Evolutionary conservation across 306 rosid genomes (phyloP), one percentile per base, ranked within the genome.

Genomic region (Acacia melanoxylon): DNA sequence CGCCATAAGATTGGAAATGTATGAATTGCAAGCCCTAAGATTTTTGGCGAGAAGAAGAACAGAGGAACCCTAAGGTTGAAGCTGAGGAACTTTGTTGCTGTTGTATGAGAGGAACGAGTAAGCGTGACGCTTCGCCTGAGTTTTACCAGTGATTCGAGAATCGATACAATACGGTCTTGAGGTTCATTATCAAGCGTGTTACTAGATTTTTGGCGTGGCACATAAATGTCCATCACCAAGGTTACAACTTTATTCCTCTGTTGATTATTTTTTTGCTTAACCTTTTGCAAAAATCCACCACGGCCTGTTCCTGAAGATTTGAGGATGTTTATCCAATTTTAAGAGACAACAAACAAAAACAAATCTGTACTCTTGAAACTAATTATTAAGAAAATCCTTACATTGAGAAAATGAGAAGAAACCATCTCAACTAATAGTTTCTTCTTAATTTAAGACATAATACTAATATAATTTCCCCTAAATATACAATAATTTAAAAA

Each of bases 1-100:
- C 80, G 97, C 95, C 98, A 94, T 94, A 66, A 80, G 42, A 59
- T 44, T 63, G 52, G 25, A 79, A 87, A 87, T 88, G 89, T 22
- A 29, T 46, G 51, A 46, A 71, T n/a, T 79, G 24, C 76, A 67
- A 80, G 80, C 89, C 83, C 85, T 75, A 78, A 62, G 76, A 48
- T 48, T 24, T 49, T 49, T 44, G 52, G 75, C 29, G 78, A 83
- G 49, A 5, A 83, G 49, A 5, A 40, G 70, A 87, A 62, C 75
- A 81, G 78, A 81, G 84, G 80, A 85, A 89, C 84, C 80, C 89
- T 84, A 86, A 84, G 70, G 74, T 12, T 42, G 74, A 42, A 69
- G 89, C 59, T 85, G 71, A 69, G 82, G 13, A 66, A 9, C 16
- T 19, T 51, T 16, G 44, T 6, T 56, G 27, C 59, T 52, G 41